A percentile compares a stretch with the other conserved stretches of the same genome.
phyloP scores from a whole-genome alignment of 1,139 yeast species.

The Yamadazyma buinensis region DNA sequence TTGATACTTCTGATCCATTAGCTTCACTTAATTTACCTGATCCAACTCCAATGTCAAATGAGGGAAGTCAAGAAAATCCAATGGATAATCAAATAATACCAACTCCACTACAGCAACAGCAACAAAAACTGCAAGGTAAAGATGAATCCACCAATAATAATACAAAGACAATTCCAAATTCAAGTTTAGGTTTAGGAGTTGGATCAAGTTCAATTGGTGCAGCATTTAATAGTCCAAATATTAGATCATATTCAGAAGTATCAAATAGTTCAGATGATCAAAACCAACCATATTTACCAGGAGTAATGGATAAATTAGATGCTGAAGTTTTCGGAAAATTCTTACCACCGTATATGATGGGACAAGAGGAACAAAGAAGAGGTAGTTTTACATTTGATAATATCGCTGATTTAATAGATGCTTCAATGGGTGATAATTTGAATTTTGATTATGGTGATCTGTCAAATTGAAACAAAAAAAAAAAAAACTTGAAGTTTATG shows the following conservation, averaged over 20 bases:
- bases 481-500: too few relatives aligned
- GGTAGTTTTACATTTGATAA: constrained; percentile 11
- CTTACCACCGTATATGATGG: constrained; percentile 77
- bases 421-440: constrained; percentile 1
- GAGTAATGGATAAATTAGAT: constrained; percentile 79
- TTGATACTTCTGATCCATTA: not conserved
- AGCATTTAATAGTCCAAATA: constrained; percentile 1
- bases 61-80: not conserved
- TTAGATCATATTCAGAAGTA: constrained; percentile 6
- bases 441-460: constrained; percentile 1
- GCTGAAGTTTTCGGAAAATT: constrained; percentile 80
- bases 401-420: constrained; percentile 9
- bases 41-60: not conserved
- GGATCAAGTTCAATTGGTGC: not conserved
- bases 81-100: not conserved
- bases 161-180: not conserved
- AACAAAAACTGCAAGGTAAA: too few relatives aligned
- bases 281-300: constrained; percentile 52
- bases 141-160: not conserved
- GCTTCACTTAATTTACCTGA: not conserved
- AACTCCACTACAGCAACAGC: too few relatives aligned
- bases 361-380: constrained; percentile 10
- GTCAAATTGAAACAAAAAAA: too few relatives aligned
- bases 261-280: constrained; percentile 14
- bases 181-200: not conserved